Base-by-base conservation (phyloP, 1,284 basidiomycete genomes). In the Termitomyces sp. region DNA sequence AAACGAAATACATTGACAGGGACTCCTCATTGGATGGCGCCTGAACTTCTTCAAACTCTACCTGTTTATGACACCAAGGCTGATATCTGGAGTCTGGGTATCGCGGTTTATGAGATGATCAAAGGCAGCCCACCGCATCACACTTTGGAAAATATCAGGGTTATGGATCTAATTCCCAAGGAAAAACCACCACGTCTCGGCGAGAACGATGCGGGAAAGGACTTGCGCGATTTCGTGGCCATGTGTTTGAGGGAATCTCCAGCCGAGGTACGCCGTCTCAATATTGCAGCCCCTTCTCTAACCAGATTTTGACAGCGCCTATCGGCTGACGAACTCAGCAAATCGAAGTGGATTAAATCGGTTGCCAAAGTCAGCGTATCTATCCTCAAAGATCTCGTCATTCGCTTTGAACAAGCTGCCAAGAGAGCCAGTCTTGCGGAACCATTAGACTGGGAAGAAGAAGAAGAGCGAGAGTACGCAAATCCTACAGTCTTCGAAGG, bases 11-110 rank as follows among this genome's bases (percentile, higher is more conserved):
- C 95, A 0, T 84, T 97, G 59, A 92, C 95, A 56, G 96, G 96
- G 1, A 98, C 96, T 0, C 95, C 94, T 0, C 93, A 96, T 67
- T 98, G 95, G 95, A 98, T 98, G 96, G 95, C 95, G 0, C 95
- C 95, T 0, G 96, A 98, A 70, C 93, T 98, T 5, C 91, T 96
- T 14, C 89, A 93, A 56, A 84, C 87, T 37, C 84, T 88, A 3
- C 84, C 91, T 31, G 78, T 87, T 41, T 99, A 99, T 68, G 95
- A 98, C 64, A 88, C 89, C 30, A 93, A 93, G 65, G 96, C 95
- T 4, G 96, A 98, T 64, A 93, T 98, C 46, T 98, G 95, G 95
- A 94, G 91, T 62, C 71, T 98, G 53, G 95, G 95, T 5, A 95
- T 98, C 64, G 90, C 94, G 67, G 81, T 95, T 14, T 97, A 91